phyloP scores from a whole-genome alignment of 2,329 filamentous ascomycete species.

The Dactylellina drechsleri region DNA sequence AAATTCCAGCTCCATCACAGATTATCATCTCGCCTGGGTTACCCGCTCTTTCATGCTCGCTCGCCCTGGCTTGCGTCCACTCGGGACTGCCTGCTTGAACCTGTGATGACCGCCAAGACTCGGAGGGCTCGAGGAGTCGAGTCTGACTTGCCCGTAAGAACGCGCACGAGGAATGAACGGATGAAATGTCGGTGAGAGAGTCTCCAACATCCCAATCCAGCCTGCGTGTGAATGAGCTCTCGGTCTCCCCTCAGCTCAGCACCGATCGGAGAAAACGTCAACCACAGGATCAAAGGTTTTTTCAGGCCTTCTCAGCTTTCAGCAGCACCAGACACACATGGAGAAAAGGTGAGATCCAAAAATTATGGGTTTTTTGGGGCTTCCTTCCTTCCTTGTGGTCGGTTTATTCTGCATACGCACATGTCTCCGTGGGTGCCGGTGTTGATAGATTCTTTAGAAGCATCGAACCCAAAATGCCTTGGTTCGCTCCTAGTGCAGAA shows the following conservation, averaged over 20 bases:
- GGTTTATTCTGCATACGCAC: slow-evolving; percentile 10
- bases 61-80: slow-evolving; percentile 10
- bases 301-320: no score
- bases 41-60: slow-evolving; percentile 40
- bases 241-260: slow-evolving; percentile 12
- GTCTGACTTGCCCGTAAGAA: neutral
- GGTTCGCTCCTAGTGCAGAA: neutral
- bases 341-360: no score
- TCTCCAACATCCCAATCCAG: neutral
- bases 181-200: neutral
- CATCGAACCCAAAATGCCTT: no score
- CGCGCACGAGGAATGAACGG: slow-evolving; percentile 33
- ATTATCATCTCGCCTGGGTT: slow-evolving; percentile 12
- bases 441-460: no score
- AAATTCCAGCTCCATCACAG: slow-evolving; percentile 26
- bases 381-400: neutral
- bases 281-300: neutral
- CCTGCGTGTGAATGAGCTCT: neutral
- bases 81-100: neutral
- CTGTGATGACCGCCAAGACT: slow-evolving; percentile 34
- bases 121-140: slow-evolving; percentile 7
- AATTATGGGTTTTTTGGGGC: neutral
- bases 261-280: slow-evolving; percentile 15
- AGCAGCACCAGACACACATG: no score
- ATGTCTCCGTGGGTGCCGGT: slow-evolving; percentile 37